Percentiles rank a stretch among this genome's conserved stretches.
Conservation (phyloP, 495 filamentous ascomycete genomes). For the Talaromyces trachyspermus region DNA sequence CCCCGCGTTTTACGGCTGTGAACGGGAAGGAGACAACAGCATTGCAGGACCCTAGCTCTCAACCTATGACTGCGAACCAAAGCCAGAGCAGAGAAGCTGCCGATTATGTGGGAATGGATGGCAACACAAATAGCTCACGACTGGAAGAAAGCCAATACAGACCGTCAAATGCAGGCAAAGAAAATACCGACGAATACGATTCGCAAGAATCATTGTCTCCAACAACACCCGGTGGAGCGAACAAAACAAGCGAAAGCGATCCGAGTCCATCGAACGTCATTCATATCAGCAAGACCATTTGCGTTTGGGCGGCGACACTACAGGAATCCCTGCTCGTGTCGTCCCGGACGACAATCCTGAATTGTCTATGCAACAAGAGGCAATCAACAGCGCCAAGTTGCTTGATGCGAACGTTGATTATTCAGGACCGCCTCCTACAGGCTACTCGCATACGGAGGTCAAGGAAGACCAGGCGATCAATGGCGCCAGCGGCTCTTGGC, state of each 20-base stretch:
- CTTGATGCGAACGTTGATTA: conserved; percentile 19
- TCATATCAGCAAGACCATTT: conserved; percentile 7
- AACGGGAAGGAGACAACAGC: conserved; percentile 37
- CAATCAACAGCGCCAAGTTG: conserved; percentile 13
- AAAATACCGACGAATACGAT: conserved; percentile 20
- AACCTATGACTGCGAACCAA: conserved; percentile 9
- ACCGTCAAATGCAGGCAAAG: conserved; percentile 6
- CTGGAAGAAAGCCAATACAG: conserved; percentile 17
- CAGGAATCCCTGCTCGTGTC: no score
- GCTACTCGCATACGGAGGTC: conserved; percentile 23
- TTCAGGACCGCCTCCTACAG: conserved; percentile 17
- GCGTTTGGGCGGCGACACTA: no score
- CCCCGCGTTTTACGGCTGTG: conserved; percentile 48
- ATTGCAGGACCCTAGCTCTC: conserved; percentile 8
- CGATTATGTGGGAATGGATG: conserved; percentile 17
- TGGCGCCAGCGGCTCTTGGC: conserved; percentile 29
- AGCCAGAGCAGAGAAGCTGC: conserved; percentile 16
- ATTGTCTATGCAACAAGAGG: conserved; percentile 7
- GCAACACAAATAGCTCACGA: conserved; percentile 11
- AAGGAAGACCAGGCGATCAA: conserved; percentile 23
- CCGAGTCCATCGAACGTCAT: conserved; percentile 28
- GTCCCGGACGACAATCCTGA: conserved; percentile 13
- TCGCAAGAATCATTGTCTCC: conserved; percentile 21
- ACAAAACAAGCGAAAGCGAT: conserved; percentile 36
- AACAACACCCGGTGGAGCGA: conserved; percentile 13